Conservation (phyloP, 306 rosid genomes). For the Astragalus glycyphyllos region DNA sequence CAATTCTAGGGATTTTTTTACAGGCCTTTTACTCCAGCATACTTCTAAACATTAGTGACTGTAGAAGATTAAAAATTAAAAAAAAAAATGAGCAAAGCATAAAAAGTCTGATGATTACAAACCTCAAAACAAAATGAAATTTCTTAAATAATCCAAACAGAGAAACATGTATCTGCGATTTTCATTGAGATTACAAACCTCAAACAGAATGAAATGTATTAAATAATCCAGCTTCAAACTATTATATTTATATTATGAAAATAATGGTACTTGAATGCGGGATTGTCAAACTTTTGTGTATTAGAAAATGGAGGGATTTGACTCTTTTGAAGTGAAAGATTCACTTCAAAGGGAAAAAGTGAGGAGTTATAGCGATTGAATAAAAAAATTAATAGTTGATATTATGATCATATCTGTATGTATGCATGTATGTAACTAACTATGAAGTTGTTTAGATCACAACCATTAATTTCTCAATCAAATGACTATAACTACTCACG, state of each 20-base stretch:
- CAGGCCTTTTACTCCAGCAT: conserved; percentile 43
- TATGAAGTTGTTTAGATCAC: not conserved
- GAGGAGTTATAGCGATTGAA: not conserved
- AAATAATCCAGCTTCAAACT: conserved; percentile 20
- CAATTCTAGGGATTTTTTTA: conserved; percentile 44
- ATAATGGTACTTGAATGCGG: not conserved
- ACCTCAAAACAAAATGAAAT: too few relatives aligned
- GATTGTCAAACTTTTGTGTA: conserved; percentile 27
- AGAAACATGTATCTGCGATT: conserved; percentile 11
- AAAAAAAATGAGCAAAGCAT: conserved; percentile 37
- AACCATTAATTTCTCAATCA: not conserved
- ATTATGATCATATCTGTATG: not conserved
- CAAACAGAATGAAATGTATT: conserved; percentile 1
- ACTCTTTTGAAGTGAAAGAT: not conserved
- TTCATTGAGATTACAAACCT: conserved; percentile 36
- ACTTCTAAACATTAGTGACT: conserved; percentile 51
- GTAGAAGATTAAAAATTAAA: conserved; percentile 38
- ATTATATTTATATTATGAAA: not conserved
- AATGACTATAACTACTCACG: conserved; percentile 7
- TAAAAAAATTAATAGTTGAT: not conserved
- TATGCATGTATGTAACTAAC: not conserved
- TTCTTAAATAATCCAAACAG: not conserved
- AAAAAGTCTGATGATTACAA: conserved; percentile 9
- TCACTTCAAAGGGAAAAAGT: not conserved
- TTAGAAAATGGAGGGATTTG: conserved; percentile 6